These are phyloP conservation scores for Casuarina glauca DNA, from an alignment of 306 rosid genomes.

Conservation along the genomic window DNA sequence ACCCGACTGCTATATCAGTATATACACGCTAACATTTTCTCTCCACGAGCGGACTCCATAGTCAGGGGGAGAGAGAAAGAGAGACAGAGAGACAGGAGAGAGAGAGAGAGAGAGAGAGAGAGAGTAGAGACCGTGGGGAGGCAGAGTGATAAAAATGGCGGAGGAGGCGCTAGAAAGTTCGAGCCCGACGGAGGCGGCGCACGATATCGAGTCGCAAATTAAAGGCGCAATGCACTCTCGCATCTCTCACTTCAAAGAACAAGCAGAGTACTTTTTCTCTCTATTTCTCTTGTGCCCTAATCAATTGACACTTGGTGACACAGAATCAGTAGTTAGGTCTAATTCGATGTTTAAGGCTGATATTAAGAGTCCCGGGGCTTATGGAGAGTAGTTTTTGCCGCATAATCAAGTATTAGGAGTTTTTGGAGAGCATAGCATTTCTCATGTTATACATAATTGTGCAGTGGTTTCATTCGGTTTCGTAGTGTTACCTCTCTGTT, in stretches of 20 bases:
- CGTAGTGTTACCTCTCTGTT: neutral
- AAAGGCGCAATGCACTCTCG: constrained; percentile 58
- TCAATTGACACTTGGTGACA: neutral
- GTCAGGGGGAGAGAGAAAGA: neutral
- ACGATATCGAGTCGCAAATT: constrained; percentile 56
- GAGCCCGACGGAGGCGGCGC: constrained; percentile 17
- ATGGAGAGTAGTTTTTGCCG: neutral
- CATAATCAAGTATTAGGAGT: neutral
- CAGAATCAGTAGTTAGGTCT: neutral
- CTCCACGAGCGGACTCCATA: neutral
- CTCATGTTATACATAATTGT: neutral
- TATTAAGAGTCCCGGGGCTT: neutral
- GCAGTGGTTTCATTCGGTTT: neutral
- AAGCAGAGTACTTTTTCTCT: constrained; percentile 52
- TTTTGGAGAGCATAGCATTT: neutral
- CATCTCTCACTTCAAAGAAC: constrained; percentile 72
- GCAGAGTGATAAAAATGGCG: constrained; percentile 39
- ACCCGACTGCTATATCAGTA: neutral
- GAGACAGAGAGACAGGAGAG: too few species aligned
- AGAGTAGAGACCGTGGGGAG: too few species aligned
- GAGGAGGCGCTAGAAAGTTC: constrained; percentile 46
- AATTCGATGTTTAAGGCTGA: neutral
- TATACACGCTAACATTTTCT: neutral
- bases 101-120: neutral
- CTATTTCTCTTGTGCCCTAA: neutral